Evolutionary conservation across 805 yeast species (phyloP), one percentile per base, ranked within the genome.

Genomic region (Cyberlindnera amylophila): DNA sequence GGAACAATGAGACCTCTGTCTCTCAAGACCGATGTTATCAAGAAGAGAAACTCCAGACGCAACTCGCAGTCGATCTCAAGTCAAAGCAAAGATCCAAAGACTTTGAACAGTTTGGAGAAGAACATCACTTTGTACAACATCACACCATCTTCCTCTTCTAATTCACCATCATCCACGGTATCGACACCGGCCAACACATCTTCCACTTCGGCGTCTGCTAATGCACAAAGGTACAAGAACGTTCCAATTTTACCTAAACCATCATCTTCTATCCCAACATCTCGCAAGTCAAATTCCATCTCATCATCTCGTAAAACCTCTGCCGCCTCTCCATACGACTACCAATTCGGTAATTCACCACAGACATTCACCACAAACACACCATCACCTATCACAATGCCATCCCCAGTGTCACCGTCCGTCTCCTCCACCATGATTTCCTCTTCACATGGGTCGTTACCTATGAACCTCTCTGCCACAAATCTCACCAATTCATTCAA

Each of bases 1-100:
- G 98, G 97, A 8, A 91, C 87, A 4, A 93, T 86, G 46, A 69
- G 98, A 43, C 98, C 98, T 1, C 70, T 90, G 38, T 82, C 93
- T 15, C 70, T 89, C 55, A 89, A 90, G 59, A 87, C 96, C 0
- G 96, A 90, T 61, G 90, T 88, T 2, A 90, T 91, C 48, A 89
- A 89, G 64, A 86, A 88, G 62, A 73, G 97, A 50, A 62, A 62
- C 37, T 57, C 64, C 14, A 59, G 63, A 45, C 54, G 60, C 29
- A 50, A 57, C 24, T 48, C 51, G 13, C 51, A 50, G 32, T 47
- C 43, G 30, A 39, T 38, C 18, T 30, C 26, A 6, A 12, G 11
- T 12, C 50, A 37, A 18, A 37, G 17, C 6, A 49, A 45, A 28
- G 51, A 45, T 24, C 17, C 40, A 16, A 55, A 53, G 39, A 6